Conservation (phyloP, 2,329 filamentous ascomycete genomes). For the Beauveria brongniartii region DNA sequence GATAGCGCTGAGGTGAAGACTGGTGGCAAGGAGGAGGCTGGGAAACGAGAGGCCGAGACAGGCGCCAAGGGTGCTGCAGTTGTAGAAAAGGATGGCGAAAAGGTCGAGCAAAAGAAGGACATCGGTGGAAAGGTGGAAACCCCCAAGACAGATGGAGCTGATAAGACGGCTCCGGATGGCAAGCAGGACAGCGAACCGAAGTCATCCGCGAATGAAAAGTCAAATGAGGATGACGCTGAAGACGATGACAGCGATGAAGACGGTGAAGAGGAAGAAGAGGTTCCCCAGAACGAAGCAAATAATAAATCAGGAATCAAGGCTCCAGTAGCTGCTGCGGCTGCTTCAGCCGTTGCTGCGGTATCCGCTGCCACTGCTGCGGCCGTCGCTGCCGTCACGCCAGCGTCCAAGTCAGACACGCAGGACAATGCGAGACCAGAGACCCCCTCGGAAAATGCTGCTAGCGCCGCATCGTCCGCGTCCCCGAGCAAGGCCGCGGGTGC, state of each 20-base stretch:
- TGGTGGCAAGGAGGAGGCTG: constrained; percentile 7
- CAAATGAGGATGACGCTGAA: background rate
- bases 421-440: background rate
- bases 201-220: background rate
- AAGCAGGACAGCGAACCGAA: background rate
- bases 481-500: background rate
- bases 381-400: background rate
- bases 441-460: background rate
- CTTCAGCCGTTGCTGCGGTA: background rate
- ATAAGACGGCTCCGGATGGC: background rate
- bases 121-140: background rate
- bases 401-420: background rate
- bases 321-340: background rate
- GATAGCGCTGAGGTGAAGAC: constrained; percentile 1
- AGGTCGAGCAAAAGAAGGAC: constrained; percentile 9
- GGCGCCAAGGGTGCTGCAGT: constrained; percentile 15
- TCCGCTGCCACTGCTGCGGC: background rate
- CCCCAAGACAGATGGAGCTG: constrained; percentile 9
- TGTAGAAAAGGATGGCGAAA: constrained; percentile 25
- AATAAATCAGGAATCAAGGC: background rate
- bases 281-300: background rate
- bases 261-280: background rate
- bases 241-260: constrained; percentile 1
- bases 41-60: constrained; percentile 11
- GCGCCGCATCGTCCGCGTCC: background rate